Evolutionary conservation across 1,284 basidiomycete genomes (phyloP).

Genomic region (Testicularia cyperi): DNA sequence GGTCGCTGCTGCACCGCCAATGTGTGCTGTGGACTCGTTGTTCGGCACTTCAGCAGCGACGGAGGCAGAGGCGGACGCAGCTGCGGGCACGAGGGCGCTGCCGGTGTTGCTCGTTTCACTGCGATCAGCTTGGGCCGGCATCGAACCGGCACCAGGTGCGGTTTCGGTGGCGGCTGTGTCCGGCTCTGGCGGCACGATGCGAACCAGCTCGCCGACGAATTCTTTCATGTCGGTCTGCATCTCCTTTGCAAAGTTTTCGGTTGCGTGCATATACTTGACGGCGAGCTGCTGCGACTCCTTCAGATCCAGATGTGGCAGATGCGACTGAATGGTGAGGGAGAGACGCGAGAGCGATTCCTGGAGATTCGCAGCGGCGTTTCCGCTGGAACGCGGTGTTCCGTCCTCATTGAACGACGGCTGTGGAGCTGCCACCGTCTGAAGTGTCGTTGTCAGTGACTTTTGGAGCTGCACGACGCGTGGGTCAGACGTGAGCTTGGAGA

Average conservation of each 20-base stretch:
- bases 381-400: conserved; percentile 1
- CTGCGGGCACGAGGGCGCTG: too few species aligned
- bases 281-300: conserved; percentile 46
- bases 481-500: conserved; percentile 26
- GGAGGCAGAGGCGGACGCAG: too few species aligned
- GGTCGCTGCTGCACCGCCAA: not conserved
- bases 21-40: too few species aligned
- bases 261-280: conserved; percentile 36
- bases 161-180: too few species aligned
- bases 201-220: conserved; percentile 44
- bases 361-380: conserved; percentile 3
- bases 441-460: conserved; percentile 19
- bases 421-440: conserved; percentile 13
- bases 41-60: too few species aligned
- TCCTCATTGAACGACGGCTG: not conserved
- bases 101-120: too few species aligned
- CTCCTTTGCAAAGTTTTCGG: conserved; percentile 42
- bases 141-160: too few species aligned
- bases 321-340: conserved; percentile 36
- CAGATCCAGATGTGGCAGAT: conserved; percentile 44
- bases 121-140: too few species aligned
- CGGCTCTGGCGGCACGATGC: conserved; percentile 48
- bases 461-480: conserved; percentile 31
- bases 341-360: conserved; percentile 40
- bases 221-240: conserved; percentile 47